Conservation (phyloP, 2,329 filamentous ascomycete species). For the Aspergillus japonicus region DNA sequence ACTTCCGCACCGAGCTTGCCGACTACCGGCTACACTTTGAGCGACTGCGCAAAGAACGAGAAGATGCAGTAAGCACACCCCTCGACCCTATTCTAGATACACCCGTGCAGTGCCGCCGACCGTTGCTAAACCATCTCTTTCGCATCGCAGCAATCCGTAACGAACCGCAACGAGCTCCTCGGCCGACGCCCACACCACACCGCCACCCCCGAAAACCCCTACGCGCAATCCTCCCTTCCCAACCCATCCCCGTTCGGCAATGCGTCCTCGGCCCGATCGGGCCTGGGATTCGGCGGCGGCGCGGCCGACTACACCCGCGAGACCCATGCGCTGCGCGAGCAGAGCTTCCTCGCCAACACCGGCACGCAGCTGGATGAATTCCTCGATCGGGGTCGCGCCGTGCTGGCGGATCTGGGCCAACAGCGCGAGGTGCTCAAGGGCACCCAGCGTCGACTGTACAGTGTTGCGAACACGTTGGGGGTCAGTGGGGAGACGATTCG, state of each 20-base stretch:
- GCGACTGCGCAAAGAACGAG: constrained; percentile 70
- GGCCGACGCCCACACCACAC: constrained; percentile 77
- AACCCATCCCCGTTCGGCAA: constrained; percentile 43
- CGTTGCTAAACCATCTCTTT: constrained; percentile 3
- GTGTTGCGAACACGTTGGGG: constrained; percentile 88
- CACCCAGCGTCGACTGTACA: constrained; percentile 87
- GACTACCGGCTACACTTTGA: constrained; percentile 79
- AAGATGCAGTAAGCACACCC: constrained; percentile 60
- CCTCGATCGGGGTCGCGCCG: constrained; percentile 83
- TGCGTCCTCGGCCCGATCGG: constrained; percentile 33
- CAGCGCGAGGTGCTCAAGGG: constrained; percentile 94
- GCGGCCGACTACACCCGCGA: constrained; percentile 66
- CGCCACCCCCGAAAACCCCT: constrained; percentile 89
- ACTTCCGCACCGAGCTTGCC: constrained; percentile 77
- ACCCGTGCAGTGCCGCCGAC: neutral
- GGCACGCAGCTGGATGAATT: constrained; percentile 90
- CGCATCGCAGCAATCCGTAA: constrained; percentile 52
- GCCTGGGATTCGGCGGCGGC: constrained; percentile 47
- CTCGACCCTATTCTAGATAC: neutral
- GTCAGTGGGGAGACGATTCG: constrained; percentile 94
- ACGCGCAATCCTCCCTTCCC: constrained; percentile 61
- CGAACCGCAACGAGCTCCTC: constrained; percentile 78
- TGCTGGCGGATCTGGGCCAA: constrained; percentile 81
- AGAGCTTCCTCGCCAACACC: constrained; percentile 79
- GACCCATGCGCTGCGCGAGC: constrained; percentile 80